Base-by-base conservation (phyloP, 768 basidiomycete species). In the Amanita molliuscula region DNA sequence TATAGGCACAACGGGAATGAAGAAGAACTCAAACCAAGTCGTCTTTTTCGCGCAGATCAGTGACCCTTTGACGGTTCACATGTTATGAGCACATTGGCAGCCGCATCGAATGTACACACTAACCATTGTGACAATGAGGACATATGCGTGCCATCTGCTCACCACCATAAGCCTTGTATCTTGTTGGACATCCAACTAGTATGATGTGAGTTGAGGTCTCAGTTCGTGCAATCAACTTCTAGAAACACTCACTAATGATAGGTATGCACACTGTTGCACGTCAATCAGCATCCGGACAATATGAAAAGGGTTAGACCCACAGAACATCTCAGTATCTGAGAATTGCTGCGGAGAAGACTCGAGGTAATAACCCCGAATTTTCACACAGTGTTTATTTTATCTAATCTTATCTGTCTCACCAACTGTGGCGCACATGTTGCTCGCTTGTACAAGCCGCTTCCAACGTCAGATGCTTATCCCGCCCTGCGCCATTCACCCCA, bases 1-100 rank as follows among this genome's bases (percentile, higher is more conserved):
- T 57, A 87, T 66, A 1, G 86, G 86, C 37, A 88, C 63, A 50
- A 89, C 64, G 20, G 82, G 86, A 11, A 89, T 71, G 62, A 78
- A 84, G 67, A 81, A 88, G 40, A 89, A 60, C 63, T 86, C 82
- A 59, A 89, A 83, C 86, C 84, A 88, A 33, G 66, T 76, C 48
- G 79, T 78, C 29, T 73, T 72, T 61, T 83, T 85, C 26, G 81
- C 81, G 26, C 74, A 67, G 44, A 79, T 65, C 49, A 84, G 79
- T 45, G 80, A 72, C 20, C 68, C 84, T 84, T 29, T 29, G 26
- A 34, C n/a, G 41, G 18, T 31, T 26, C 8, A 47, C 50, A 45
- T 18, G 47, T 46, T 31, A 26, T 37, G 44, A 15, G 21, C 48
- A 26, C 34, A 48, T 18, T 26, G 21, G 13, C 6, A 3, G 6